phyloP scores from a whole-genome alignment of 1,284 basidiomycete genomes.

The Moesziomyces antarcticus region DNA sequence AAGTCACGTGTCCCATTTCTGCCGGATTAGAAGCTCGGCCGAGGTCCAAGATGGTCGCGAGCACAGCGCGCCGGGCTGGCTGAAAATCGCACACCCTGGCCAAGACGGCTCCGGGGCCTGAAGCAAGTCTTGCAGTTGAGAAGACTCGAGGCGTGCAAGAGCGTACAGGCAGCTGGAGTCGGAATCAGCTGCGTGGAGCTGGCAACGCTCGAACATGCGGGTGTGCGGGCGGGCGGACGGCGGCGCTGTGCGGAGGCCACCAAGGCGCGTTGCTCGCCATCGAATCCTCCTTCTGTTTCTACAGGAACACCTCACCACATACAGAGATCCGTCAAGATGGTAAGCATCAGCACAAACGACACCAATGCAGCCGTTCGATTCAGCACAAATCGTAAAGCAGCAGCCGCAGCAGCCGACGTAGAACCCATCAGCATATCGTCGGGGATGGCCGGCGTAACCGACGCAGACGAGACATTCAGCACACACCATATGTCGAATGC shows the following conservation, averaged over 20 bases:
- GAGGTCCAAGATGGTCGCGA: background rate
- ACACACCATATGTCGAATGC: too few relatives aligned
- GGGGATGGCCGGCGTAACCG: background rate
- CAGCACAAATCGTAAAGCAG: slow-evolving; percentile 1
- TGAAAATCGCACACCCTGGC: too few relatives aligned
- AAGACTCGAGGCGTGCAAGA: background rate
- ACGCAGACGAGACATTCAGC: background rate
- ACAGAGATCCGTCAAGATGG: slow-evolving; percentile 58
- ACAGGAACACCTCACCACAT: slow-evolving; percentile 48
- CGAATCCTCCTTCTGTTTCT: slow-evolving; percentile 32
- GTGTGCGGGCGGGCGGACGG: background rate
- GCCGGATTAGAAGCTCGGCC: slow-evolving; percentile 1
- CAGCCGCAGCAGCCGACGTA: background rate
- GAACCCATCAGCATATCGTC: background rate
- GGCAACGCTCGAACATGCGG: background rate
- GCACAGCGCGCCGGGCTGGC: too few relatives aligned
- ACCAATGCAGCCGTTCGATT: slow-evolving; percentile 5
- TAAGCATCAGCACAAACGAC: slow-evolving; percentile 40
- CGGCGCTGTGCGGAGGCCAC: slow-evolving; percentile 2
- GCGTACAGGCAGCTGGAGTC: background rate
- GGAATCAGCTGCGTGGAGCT: background rate
- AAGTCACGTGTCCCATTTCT: slow-evolving; percentile 7
- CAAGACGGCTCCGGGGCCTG: too few relatives aligned
- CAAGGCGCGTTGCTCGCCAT: slow-evolving; percentile 29
- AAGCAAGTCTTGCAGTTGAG: too few relatives aligned